A percentile compares a stretch with the other conserved stretches of the same genome.
Conservation (phyloP, 1,284 basidiomycete species). For the Hemileccinum hortonii region DNA sequence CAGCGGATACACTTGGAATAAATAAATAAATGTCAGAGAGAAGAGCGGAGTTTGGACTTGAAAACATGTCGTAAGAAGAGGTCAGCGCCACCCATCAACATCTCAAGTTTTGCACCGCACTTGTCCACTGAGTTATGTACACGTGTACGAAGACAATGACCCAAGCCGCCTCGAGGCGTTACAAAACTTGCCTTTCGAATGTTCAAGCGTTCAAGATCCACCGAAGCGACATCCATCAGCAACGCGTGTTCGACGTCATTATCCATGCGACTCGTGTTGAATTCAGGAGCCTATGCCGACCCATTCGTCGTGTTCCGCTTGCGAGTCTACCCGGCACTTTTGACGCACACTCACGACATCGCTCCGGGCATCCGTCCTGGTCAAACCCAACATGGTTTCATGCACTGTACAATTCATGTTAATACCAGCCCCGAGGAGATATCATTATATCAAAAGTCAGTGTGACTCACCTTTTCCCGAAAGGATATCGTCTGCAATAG, state of each 20-base stretch:
- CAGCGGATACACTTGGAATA: constrained; percentile 7
- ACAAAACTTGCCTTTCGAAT: too few relatives aligned
- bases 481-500: constrained; percentile 82
- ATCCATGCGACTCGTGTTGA: neutral
- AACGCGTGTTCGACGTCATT: neutral
- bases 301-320: constrained; percentile 26
- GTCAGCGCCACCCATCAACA: too few relatives aligned
- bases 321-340: constrained; percentile 12
- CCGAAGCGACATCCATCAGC: neutral
- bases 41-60: constrained; percentile 31
- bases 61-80: neutral
- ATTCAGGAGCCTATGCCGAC: constrained; percentile 23
- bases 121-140: too few relatives aligned
- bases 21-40: constrained; percentile 9
- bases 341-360: constrained; percentile 34
- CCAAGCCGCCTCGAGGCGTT: too few relatives aligned
- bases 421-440: neutral
- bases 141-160: too few relatives aligned
- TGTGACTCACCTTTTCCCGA: constrained; percentile 60
- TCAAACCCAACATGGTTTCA: constrained; percentile 53
- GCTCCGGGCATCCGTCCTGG: constrained; percentile 46
- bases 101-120: too few relatives aligned
- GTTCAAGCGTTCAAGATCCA: too few relatives aligned
- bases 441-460: neutral
- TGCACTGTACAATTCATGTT: constrained; percentile 39